Percentiles rank a stretch among this genome's conserved stretches.
Conservation (phyloP, 345 rosid genomes). For the Combretum micranthum region DNA sequence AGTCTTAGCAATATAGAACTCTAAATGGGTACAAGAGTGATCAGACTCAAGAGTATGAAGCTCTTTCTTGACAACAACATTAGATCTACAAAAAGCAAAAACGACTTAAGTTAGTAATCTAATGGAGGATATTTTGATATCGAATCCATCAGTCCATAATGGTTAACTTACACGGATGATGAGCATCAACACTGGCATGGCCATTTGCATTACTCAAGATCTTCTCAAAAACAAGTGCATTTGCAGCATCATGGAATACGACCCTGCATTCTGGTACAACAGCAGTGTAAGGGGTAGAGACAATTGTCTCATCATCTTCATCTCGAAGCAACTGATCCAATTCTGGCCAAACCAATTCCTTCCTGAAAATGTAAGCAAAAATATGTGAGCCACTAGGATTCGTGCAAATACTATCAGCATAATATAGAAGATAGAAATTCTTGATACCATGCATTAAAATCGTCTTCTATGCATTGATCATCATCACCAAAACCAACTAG, state of each 20-base stretch:
- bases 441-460: conserved; percentile 39
- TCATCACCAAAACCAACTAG: conserved; percentile 86
- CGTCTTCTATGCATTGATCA: conserved; percentile 93
- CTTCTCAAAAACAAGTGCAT: conserved; percentile 23
- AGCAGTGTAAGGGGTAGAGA: conserved; percentile 90
- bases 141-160: too few relatives aligned
- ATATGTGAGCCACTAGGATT: too few relatives aligned
- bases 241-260: conserved; percentile 52
- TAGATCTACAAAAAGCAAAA: conserved; percentile 40
- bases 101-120: conserved; percentile 4
- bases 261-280: conserved; percentile 77
- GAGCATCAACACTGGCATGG: conserved; percentile 53
- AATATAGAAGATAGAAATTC: conserved; percentile 28
- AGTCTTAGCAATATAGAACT: conserved; percentile 73
- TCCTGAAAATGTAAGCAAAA: too few relatives aligned
- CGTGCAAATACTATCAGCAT: too few relatives aligned
- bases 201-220: conserved; percentile 49
- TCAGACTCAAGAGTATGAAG: conserved; percentile 86
- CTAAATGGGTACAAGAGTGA: conserved; percentile 90
- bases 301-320: too few relatives aligned
- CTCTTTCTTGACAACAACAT: conserved; percentile 72
- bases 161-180: conserved; percentile 96
- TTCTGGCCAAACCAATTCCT: too few relatives aligned
- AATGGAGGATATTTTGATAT: too few relatives aligned
- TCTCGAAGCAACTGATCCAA: too few relatives aligned